Conservation (phyloP, 352 stramenopile genomes). For the Nothophytophthora sp. region DNA sequence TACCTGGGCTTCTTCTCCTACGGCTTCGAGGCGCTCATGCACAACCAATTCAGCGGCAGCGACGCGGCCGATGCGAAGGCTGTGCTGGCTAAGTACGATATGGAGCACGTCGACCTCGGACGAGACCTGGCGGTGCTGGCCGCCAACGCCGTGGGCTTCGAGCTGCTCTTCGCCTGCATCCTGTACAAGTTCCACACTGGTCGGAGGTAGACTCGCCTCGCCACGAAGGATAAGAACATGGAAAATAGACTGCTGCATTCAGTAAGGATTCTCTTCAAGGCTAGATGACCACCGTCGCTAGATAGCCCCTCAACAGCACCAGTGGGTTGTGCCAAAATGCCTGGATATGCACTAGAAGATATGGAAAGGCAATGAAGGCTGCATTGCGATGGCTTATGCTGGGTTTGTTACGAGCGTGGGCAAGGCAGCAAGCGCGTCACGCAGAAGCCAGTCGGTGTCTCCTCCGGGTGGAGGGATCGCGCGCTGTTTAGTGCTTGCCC, state of each 20-base stretch:
- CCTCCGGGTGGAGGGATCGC: neutral
- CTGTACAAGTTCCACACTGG: conserved; percentile 32
- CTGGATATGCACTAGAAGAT: no score
- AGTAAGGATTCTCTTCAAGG: no score
- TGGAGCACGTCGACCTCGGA: conserved; percentile 43
- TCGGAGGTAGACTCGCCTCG: conserved; percentile 11
- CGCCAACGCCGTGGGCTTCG: conserved; percentile 38
- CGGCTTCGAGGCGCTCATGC: conserved; percentile 77
- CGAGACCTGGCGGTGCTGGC: conserved; percentile 51
- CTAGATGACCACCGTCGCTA: no score
- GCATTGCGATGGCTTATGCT: no score
- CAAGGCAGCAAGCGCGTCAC: no score
- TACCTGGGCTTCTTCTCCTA: conserved; percentile 87
- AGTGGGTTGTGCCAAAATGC: no score
- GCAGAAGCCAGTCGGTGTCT: neutral
- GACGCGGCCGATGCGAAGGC: conserved; percentile 7
- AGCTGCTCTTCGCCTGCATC: conserved; percentile 43
- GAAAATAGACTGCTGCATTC: no score
- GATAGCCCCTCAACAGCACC: no score
- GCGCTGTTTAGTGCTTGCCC: conserved; percentile 40
- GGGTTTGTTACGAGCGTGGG: no score
- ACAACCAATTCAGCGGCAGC: conserved; percentile 57
- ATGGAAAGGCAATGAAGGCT: no score
- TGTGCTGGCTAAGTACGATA: conserved; percentile 41
- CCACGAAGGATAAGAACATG: no score